Base-by-base conservation (phyloP, 2,329 filamentous ascomycete species). In the Aspergillus fijiensis region DNA sequence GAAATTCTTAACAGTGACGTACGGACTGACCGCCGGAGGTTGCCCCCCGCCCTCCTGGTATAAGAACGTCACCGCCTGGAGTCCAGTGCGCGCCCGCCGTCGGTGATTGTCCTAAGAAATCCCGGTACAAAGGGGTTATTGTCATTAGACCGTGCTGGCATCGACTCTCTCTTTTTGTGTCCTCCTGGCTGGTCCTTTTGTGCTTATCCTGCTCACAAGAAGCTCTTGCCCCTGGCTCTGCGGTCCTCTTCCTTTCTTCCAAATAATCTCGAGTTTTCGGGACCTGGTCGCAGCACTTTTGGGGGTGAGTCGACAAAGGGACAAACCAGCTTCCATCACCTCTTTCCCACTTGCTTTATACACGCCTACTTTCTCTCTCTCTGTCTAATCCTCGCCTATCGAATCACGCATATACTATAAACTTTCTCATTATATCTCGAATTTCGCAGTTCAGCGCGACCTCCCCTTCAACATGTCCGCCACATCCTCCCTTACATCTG, bases 401-500 rank as follows among this genome's bases (percentile, higher is more conserved):
- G 33, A 50, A 50, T 16, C 25, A 61, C 61, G 14, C 27, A 53
- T 49, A 52, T 29, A 39, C 47, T 49, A 23, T 23, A 25, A 11
- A 16, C 12, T 25, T 31, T 19, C 39, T 45, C 39, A 45, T 19
- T 6, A 6, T 16, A 45, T 5, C 39, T 45, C 6, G 1, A 19
- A 45, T 19, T 6, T 45, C 39, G 39, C 39, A 19, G 6, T 19
- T 19, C 39, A n/a, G 16, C 39, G 9, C 16, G 25, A 12, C 33
- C 19, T n/a, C 19, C 49, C 14, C 59, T 11, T 45, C 48, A 63
- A 64, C 51, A 75, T 76, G 63, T 72, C 74, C 47, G 60, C 68
- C 31, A 66, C 65, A 53, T 58, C 69, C 11, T 65, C 67, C 47
- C 60, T 69, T 12, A 63, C 72, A 45, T 70, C 74, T 33, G 85